Evolutionary conservation across 805 yeast species (phyloP), one percentile per base, ranked within the genome.

Genomic region (Metschnikowia drakensbergensis): DNA sequence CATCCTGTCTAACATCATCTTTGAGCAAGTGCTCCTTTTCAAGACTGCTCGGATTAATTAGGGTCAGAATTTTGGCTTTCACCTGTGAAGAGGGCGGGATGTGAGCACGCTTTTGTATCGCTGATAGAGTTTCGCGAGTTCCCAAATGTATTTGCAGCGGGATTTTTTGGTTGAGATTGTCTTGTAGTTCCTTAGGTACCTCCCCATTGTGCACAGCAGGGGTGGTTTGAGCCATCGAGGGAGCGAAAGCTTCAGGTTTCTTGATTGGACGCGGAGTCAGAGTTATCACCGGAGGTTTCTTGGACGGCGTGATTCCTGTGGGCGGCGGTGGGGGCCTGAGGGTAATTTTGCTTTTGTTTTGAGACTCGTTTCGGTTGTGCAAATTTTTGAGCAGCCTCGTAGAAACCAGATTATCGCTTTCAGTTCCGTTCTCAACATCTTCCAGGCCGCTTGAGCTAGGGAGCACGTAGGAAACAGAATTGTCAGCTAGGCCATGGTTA

Each of bases 371-470:
- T 26, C 25, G 28, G 10, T 22, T 17, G 26, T 28, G 5, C 10
- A 33, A 13, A 38, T 31, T 11, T 29, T 45, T 45, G 36, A 46
- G 36, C 49, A 37, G 50, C n/a, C 52, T 17, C 11, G 34, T 28
- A 22, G 47, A 32, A 17, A 49, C 44, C 52, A 46, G 52, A 11
- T 42, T 27, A 37, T 52, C 55, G 37, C 51, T 49, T 3, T 49
- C 55, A 5, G 53, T 49, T 13, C 50, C 51, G 38, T 47, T 36
- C 13, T 52, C 55, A 13, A 52, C 45, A 10, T 46, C 51, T 7
- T 52, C 55, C 11, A 42, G 43, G 22, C 45, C 45, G 7, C 43
- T 40, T 9, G 35, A 23, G 8, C n/a, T 22, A 4, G 43, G n/a
- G 3, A 13, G 11, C 29, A 30, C 43, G 23, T 11, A 25, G 17